Evolutionary conservation across 768 basidiomycete species (phyloP), one percentile per base, ranked within the genome.

Genomic region (Xerocomellus amylosporus): DNA sequence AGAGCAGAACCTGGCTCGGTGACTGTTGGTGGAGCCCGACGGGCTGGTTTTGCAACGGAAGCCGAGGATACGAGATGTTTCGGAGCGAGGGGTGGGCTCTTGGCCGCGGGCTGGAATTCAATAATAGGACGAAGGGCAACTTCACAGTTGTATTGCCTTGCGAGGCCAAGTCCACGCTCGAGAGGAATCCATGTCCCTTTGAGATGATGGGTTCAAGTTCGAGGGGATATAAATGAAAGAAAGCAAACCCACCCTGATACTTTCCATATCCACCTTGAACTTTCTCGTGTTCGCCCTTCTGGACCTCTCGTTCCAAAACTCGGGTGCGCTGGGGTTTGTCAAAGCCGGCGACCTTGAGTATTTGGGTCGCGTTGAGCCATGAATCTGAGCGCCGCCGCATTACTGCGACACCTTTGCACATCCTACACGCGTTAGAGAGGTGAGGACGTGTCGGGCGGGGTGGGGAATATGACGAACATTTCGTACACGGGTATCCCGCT

Each of bases 191-290:
- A 99, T 22, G 97, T 99, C 14, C 97, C 97, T 98, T 64, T 30
- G 54, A 34, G 17, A 46, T n/a, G 40, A 34, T 38, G 42, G 33
- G 26, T 15, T 58, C 31, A 28, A 30, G 30, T 30, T 15, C 19
- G 33, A 26, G 24, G 31, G 24, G 30, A 10, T 9, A 63, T 51
- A 46, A 51, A 41, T 26, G 33, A 37, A 33, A 28, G 20, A 54
- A 42, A 58, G 54, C 50, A 53, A n/a, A 64, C 81, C 58, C 47
- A 95, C 97, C 97, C 79, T 99, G 97, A 69, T 98, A 98, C 74
- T 99, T 99, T 62, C 97, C 97, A 71, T 98, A 99, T 3, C 97
- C 97, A 22, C 97, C 97, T 71, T 99, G 97, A 0, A 99, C 95
- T 71, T 99, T 99, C 74, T 98, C 96, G 71, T 99, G 97, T 63